Conservation (phyloP, 805 yeast species). For the Zygosaccharomyces rouxii region DNA sequence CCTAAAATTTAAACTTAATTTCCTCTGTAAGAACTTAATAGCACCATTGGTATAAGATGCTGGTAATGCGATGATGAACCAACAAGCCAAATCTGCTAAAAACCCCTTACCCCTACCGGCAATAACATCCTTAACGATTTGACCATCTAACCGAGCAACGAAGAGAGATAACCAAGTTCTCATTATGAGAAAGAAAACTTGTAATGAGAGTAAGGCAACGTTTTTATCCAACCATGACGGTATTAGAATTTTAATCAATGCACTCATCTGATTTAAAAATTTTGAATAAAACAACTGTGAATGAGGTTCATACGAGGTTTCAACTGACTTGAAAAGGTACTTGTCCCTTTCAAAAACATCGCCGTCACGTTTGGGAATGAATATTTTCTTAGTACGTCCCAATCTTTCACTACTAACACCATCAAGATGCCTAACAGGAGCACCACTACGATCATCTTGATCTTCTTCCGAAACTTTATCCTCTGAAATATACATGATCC, state of each 20-base stretch:
- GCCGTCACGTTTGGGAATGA: slow-evolving; percentile 30
- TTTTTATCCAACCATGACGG: slow-evolving; percentile 69
- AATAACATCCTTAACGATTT: slow-evolving; percentile 82
- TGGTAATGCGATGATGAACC: slow-evolving; percentile 90
- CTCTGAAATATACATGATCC: slow-evolving; percentile 33
- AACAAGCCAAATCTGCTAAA: slow-evolving; percentile 69
- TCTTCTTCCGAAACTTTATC: slow-evolving; percentile 14
- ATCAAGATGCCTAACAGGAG: neutral
- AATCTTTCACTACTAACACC: neutral
- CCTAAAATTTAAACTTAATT: slow-evolving; percentile 78
- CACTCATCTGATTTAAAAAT: slow-evolving; percentile 66
- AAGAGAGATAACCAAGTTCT: slow-evolving; percentile 84
- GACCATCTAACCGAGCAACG: slow-evolving; percentile 88
- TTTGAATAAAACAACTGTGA: slow-evolving; percentile 47
- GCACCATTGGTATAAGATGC: slow-evolving; percentile 91
- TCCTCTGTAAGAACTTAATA: slow-evolving; percentile 71
- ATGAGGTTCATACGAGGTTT: slow-evolving; percentile 19
- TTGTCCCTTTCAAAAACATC: slow-evolving; percentile 34
- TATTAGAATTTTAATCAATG: slow-evolving; percentile 77
- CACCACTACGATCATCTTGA: slow-evolving; percentile 1
- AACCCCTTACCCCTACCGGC: slow-evolving; percentile 75
- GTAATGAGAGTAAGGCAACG: slow-evolving; percentile 59
- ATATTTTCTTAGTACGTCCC: slow-evolving; percentile 23
- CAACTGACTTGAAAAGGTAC: slow-evolving; percentile 31
- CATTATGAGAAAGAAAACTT: slow-evolving; percentile 66